Percentiles rank a stretch among this genome's conserved stretches.
Conservation (phyloP, 176 grass and related monocot species). For the Chrysopogon serrulatus region DNA sequence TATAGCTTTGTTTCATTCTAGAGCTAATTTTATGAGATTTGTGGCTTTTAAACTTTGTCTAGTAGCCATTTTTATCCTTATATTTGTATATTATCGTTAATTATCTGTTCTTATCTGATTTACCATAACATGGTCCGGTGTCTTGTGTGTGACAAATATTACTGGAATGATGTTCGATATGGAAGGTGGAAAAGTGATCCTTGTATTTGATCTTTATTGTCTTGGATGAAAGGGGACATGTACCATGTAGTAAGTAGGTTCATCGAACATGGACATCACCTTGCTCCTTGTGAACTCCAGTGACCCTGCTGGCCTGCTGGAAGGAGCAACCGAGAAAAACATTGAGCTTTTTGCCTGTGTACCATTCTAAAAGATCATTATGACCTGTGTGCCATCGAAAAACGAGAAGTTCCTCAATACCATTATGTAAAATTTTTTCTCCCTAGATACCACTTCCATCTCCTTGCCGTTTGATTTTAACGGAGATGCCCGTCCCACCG, state of each 20-base stretch:
- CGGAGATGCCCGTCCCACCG: too few species aligned
- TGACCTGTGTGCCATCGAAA: too few species aligned
- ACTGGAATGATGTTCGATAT: neutral
- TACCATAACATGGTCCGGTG: neutral
- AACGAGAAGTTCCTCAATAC: too few species aligned
- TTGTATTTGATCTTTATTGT: neutral
- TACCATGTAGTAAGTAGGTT: neutral
- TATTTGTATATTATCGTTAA: too few species aligned
- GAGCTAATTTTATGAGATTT: neutral
- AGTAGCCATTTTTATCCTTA: neutral
- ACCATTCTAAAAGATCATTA: too few species aligned
- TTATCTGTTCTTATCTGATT: too few species aligned
- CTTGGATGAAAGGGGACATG: neutral
- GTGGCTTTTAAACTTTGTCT: neutral
- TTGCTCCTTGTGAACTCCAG: neutral
- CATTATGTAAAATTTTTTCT: too few species aligned
- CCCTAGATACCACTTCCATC: too few species aligned
- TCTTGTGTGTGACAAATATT: neutral
- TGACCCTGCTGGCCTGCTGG: neutral
- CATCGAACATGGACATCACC: slow-evolving; percentile 27
- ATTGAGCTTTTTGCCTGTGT: too few species aligned
- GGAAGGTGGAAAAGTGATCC: neutral
- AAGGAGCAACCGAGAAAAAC: neutral
- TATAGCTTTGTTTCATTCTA: neutral
- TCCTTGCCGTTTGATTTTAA: too few species aligned